A percentile compares a stretch with the other conserved stretches of the same genome.
Evolutionary conservation across 1,139 yeast genomes (phyloP).

Genomic region (Suhomyces maxii): DNA sequence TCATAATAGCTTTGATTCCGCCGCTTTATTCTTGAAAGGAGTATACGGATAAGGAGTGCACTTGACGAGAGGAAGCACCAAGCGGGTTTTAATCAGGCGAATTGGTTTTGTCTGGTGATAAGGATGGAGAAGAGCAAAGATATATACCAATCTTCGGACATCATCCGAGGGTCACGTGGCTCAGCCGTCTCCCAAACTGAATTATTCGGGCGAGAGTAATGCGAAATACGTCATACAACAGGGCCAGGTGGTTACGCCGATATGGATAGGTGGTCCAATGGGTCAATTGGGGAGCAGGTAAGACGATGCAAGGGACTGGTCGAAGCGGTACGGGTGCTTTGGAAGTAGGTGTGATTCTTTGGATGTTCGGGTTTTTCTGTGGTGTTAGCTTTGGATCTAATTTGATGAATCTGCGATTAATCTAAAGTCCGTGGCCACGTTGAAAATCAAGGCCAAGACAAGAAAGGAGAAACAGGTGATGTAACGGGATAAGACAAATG

Average conservation of each 20-base stretch:
- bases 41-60: too few relatives aligned
- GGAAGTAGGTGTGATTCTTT: too few relatives aligned
- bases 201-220: conserved; percentile 9
- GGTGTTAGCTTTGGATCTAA: too few relatives aligned
- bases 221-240: conserved; percentile 3
- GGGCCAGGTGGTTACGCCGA: too few relatives aligned
- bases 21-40: too few relatives aligned
- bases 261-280: too few relatives aligned
- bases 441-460: too few relatives aligned
- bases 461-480: too few relatives aligned
- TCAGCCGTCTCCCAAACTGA: neutral
- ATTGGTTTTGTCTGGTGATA: neutral
- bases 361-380: too few relatives aligned
- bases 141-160: neutral
- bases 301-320: neutral
- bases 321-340: neutral
- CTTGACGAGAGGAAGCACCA: neutral
- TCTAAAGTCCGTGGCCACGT: too few relatives aligned
- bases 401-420: too few relatives aligned
- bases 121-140: neutral
- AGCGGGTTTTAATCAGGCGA: neutral
- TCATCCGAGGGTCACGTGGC: conserved; percentile 8
- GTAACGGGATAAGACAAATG: too few relatives aligned
- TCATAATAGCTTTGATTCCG: conserved; percentile 6
- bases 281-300: neutral